Evolutionary conservation across 768 basidiomycete genomes (phyloP).

Genomic region (Boletus bicolor): DNA sequence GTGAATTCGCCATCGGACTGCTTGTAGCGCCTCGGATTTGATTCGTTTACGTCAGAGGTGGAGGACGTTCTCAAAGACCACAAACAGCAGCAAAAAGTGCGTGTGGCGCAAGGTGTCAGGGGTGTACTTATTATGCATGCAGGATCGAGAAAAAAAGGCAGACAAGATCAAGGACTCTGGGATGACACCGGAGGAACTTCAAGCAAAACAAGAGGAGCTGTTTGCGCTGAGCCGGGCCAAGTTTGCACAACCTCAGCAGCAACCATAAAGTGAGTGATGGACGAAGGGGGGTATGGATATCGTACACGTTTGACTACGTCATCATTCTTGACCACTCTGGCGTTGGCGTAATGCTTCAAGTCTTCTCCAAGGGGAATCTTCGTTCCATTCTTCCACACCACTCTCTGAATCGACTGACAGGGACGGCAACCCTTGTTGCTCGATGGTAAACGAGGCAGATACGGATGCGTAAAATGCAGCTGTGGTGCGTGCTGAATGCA

Average conservation of each 20-base stretch:
- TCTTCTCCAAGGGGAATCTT: conserved; percentile 57
- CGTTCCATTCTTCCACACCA: conserved; percentile 59
- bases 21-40: conserved; percentile 83
- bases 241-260: conserved; percentile 60
- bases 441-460: conserved; percentile 78
- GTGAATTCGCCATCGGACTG: conserved; percentile 7
- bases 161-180: conserved; percentile 88
- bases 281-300: conserved; percentile 13
- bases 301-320: conserved; percentile 29
- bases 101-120: conserved; percentile 14
- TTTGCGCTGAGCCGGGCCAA: conserved; percentile 90
- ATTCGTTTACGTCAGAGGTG: conserved; percentile 84
- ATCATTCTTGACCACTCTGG: conserved; percentile 33
- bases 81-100: conserved; percentile 91
- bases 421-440: conserved; percentile 73
- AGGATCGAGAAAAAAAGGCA: conserved; percentile 92
- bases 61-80: conserved; percentile 94
- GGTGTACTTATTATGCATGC: conserved; percentile 9
- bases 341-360: conserved; percentile 50
- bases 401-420: conserved; percentile 34
- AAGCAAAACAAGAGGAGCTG: conserved; percentile 82
- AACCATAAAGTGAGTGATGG: conserved; percentile 13
- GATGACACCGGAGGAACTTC: conserved; percentile 85
- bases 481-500: conserved; percentile 29
- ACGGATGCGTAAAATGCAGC: conserved; percentile 75